Evolutionary conservation across 805 yeast species (phyloP).

Genomic region (Teunomyces aglyptinius): DNA sequence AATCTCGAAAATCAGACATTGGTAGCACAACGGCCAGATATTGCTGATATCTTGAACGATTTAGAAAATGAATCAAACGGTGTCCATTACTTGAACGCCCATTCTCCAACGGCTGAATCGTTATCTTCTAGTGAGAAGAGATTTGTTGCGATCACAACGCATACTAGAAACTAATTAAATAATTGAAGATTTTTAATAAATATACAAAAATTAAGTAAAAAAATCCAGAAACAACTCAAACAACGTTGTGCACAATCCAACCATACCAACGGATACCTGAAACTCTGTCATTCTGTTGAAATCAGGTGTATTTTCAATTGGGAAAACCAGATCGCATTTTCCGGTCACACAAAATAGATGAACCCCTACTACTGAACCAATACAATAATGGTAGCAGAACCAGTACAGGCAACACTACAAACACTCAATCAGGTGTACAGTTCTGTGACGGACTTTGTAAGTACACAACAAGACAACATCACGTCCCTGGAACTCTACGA

Average conservation of each 20-base stretch:
- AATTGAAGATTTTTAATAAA: background rate
- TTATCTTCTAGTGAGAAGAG: conserved; percentile 5
- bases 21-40: background rate
- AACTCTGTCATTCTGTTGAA: too few species aligned
- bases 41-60: background rate
- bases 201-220: too few species aligned
- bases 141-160: conserved; percentile 9
- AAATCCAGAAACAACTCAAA: too few species aligned
- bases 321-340: background rate
- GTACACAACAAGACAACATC: conserved; percentile 23
- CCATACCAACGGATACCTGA: too few species aligned
- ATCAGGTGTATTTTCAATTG: too few species aligned
- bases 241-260: too few species aligned
- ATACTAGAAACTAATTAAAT: conserved; percentile 5
- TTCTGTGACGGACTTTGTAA: conserved; percentile 19
- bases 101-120: background rate
- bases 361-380: background rate
- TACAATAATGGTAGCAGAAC: conserved; percentile 42
- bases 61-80: background rate
- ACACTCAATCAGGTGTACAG: conserved; percentile 24
- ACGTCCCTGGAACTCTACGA: conserved; percentile 15
- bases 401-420: conserved; percentile 38
- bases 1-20: background rate
- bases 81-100: background rate
- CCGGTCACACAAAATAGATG: background rate